Base-by-base conservation (phyloP, 177 flowering plant species). In the Vitis hybrid region DNA sequence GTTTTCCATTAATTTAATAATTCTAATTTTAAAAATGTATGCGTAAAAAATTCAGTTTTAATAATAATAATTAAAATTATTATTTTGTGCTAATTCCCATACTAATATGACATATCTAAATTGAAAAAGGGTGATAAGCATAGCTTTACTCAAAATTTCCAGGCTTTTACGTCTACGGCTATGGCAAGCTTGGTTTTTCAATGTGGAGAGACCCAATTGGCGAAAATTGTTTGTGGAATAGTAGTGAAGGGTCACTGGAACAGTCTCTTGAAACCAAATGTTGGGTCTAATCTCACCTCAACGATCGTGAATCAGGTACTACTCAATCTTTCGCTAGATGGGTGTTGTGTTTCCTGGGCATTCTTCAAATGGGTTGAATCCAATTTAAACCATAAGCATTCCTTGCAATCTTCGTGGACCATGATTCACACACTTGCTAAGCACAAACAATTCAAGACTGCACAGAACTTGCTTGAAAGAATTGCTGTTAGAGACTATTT, bases 331-430 rank as follows among this genome's bases (percentile, higher is more conserved):
- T 85, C 89, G 2, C 11, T 65, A 4, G 62, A 74, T 55, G 54
- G 72, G 32, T 80, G 72, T 57, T 66, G 69, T 40, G 75, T 80
- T 72, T 84, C 87, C 2, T 89, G 90, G 94, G 72, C 77, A 3
- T 89, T 93, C 79, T 91, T 84, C 80, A 83, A 82, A 70, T 88
- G 91, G 91, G 78, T 76, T 40, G 91, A 87, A 51, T 84, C 86
- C 9, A 46, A 88, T 60, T 90, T 93, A 3, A 72, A 76, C 52
- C 88, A 82, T 72, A 85, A 85, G 67, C 94, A 83, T 64, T 83
- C 97, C 2, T 73, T 90, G 70, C 86, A 85, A 61, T 77, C 86
- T 17, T 77, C 83, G 30, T 92, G 97, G 97, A 78, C 87, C 75
- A 90, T 92, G 93, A 67, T 91, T 75, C 83, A 80, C 74, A 75